Evolutionary conservation across 345 rosid species (phyloP).

Genomic region (Acer saccharum): DNA sequence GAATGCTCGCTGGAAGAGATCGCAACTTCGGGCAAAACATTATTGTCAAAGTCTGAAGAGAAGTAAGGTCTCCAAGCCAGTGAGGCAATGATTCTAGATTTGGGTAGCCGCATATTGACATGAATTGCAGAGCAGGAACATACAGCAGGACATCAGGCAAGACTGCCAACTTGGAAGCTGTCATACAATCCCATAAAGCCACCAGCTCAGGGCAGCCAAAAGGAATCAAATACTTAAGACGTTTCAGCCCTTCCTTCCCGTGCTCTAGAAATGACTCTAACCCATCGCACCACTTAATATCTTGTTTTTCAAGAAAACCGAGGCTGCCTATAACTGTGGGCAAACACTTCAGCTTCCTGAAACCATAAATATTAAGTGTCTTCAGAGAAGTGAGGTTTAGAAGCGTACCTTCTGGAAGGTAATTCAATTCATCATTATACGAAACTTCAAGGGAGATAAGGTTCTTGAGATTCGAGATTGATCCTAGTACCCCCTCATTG

Average conservation of each 20-base stretch:
- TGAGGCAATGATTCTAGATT: background rate
- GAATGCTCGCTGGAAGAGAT: background rate
- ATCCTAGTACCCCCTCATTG: too few relatives aligned
- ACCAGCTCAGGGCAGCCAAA: too few relatives aligned
- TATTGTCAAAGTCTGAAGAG: background rate
- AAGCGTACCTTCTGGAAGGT: background rate
- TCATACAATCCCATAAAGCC: too few relatives aligned
- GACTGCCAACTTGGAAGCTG: too few relatives aligned
- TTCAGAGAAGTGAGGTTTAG: background rate
- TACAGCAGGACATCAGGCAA: too few relatives aligned
- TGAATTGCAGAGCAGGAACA: too few relatives aligned
- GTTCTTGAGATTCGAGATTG: background rate
- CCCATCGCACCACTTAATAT: background rate
- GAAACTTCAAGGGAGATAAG: background rate
- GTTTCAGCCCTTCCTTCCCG: too few relatives aligned
- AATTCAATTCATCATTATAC: too few relatives aligned
- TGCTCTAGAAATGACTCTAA: too few relatives aligned
- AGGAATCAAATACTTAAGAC: too few relatives aligned
- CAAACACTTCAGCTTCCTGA: background rate
- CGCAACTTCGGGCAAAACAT: background rate
- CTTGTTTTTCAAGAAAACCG: background rate
- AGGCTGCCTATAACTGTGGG: background rate
- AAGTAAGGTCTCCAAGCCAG: background rate
- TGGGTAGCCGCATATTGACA: background rate
- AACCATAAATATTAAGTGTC: fast-evolving